These are phyloP conservation scores for Ormosia semicastrata DNA, from an alignment of 306 rosid genomes.

Conservation along the genomic window DNA sequence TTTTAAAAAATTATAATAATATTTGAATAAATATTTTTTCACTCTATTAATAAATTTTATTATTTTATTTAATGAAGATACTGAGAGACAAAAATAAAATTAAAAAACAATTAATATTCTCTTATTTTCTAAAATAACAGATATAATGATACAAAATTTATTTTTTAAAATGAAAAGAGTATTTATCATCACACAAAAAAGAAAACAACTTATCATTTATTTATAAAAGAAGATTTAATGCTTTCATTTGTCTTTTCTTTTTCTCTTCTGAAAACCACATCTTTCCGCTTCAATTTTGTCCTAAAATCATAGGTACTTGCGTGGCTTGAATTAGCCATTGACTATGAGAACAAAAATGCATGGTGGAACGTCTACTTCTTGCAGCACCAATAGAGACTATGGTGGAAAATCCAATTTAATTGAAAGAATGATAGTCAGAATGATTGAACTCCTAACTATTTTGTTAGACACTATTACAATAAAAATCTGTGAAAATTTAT, in stretches of 20 bases:
- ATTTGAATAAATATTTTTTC: too few relatives aligned
- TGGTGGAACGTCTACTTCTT: background rate
- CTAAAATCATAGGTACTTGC: background rate
- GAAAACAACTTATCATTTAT: background rate
- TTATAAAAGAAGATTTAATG: background rate
- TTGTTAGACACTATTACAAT: too few relatives aligned
- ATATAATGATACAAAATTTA: too few relatives aligned
- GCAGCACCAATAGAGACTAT: background rate
- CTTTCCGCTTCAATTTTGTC: background rate
- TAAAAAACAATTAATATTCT: too few relatives aligned
- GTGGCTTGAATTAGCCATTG: conserved; percentile 2
- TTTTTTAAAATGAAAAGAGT: too few relatives aligned
- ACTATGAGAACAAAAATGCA: background rate
- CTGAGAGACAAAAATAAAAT: too few relatives aligned
- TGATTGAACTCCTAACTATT: too few relatives aligned
- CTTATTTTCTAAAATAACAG: too few relatives aligned
- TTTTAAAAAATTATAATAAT: too few relatives aligned
- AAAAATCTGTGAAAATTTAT: too few relatives aligned
- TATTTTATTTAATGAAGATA: too few relatives aligned
- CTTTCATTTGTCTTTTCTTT: background rate
- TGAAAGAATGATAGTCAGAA: background rate
- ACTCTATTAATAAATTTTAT: too few relatives aligned
- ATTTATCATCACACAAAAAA: background rate
- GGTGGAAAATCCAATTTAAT: background rate
- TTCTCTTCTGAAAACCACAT: background rate